Evolutionary conservation across 495 filamentous ascomycete genomes (phyloP).

Genomic region (Margaritispora aquatica): DNA sequence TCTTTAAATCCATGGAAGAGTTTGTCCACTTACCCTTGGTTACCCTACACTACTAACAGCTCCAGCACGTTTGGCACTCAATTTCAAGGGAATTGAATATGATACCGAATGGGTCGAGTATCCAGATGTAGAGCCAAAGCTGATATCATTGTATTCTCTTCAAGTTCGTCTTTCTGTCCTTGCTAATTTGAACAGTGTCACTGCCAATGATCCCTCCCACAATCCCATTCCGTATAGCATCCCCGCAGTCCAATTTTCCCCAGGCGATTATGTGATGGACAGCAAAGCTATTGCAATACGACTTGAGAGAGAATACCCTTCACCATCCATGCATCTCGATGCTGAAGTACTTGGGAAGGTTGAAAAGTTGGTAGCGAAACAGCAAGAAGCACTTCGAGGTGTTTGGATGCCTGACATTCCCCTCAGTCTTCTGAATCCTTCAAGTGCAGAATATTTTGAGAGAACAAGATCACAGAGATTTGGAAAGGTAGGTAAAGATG

Average conservation of each 20-base stretch:
- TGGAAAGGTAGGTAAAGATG: background rate
- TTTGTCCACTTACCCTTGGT: slow-evolving; percentile 22
- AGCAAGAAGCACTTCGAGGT: background rate
- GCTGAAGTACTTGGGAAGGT: slow-evolving; percentile 33
- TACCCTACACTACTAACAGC: background rate
- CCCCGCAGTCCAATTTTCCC: slow-evolving; percentile 45
- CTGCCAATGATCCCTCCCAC: slow-evolving; percentile 14
- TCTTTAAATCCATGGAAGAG: slow-evolving; percentile 58
- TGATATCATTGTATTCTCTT: slow-evolving; percentile 34
- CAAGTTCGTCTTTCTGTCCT: background rate
- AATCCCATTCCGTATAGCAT: slow-evolving; percentile 37
- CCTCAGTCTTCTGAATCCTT: background rate
- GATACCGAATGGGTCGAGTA: slow-evolving; percentile 62
- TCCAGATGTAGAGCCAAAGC: slow-evolving; percentile 41
- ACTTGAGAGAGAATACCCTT: slow-evolving; percentile 47
- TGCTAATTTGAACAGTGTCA: slow-evolving; percentile 27
- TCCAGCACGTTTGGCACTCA: slow-evolving; percentile 50
- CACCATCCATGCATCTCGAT: slow-evolving; percentile 46
- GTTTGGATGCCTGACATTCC: slow-evolving; percentile 7
- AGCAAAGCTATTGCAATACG: slow-evolving; percentile 41
- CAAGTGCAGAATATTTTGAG: background rate
- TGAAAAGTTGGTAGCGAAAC: slow-evolving; percentile 2
- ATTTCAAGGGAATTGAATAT: slow-evolving; percentile 58
- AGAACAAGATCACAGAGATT: background rate
- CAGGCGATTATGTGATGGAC: slow-evolving; percentile 52